Base-by-base conservation (phyloP, 306 rosid species). In the Begonia masoniana region DNA sequence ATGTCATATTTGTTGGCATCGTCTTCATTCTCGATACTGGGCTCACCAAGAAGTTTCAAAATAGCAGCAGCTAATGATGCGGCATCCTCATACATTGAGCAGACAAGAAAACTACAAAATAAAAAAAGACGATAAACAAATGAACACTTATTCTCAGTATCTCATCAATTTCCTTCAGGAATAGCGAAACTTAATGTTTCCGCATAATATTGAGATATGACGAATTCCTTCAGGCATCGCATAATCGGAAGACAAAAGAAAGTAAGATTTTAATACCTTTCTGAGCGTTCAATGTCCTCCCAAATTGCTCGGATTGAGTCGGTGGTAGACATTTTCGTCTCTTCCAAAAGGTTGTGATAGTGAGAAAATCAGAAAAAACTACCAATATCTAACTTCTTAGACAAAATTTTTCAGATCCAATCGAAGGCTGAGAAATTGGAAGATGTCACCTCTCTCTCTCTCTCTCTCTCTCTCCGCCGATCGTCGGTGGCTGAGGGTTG, bases 81-180 rank as follows among this genome's bases (percentile, higher is more conserved):
- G 0, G 96, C 94, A 55, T 77, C 82, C 67, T 78, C 79, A 12
- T 70, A 83, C 88, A 75, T 74, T 45, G 79, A 75, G 56, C 92
- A 76, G 41, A 85, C 91, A 41, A 91, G 97, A 71, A 62, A 82
- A 71, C 95, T 81, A 77, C 58, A 68, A 50, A n/a, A 1, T 0
- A 24, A 13, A 62, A 21, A 45, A 46, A 16, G 8, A 55, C 3
- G 43, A 14, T 52, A 1, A 10, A 17, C 17, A 6, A 15, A 52
- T 12, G 31, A 66, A 31, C 26, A 11, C 19, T 16, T 51, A 7
- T 2, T 51, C 53, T 36, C 10, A 5, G 1, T 0, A 5, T 31
- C 39, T 31, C 7, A 31, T 31, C 7, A 7, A 31, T 31, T 31
- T 7, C 39, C 39, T 31, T 6, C 39, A 5, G 39, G 7, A 21